A percentile compares a stretch with the other conserved stretches of the same genome.
phyloP scores from a whole-genome alignment of 2,329 filamentous ascomycete genomes.

The Pleomassaria siparia region DNA sequence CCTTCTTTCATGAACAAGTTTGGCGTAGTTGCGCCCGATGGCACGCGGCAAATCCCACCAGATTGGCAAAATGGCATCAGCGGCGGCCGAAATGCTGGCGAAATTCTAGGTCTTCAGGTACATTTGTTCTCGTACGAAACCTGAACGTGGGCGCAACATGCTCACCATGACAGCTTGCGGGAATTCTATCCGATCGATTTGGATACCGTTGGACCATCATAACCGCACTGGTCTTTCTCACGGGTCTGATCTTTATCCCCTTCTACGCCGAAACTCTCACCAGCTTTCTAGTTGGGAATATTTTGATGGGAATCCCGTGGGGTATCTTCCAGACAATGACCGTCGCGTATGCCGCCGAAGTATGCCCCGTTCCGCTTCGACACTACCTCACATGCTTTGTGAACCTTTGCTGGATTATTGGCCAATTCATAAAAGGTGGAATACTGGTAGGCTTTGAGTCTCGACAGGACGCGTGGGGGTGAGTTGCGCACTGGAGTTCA shows the following conservation, averaged over 20 bases:
- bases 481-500: too few relatives aligned
- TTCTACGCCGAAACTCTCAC: slow-evolving; percentile 45
- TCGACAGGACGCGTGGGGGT: slow-evolving; percentile 64
- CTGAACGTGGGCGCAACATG: too few relatives aligned
- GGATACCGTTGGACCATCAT: slow-evolving; percentile 31
- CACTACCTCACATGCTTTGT: slow-evolving; percentile 58
- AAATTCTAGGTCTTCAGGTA: slow-evolving; percentile 46
- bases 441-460: slow-evolving; percentile 66
- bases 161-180: slow-evolving; percentile 44
- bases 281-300: slow-evolving; percentile 52
- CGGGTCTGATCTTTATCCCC: slow-evolving; percentile 41
- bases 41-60: slow-evolving; percentile 41
- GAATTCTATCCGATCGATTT: slow-evolving; percentile 37
- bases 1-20: slow-evolving; percentile 44
- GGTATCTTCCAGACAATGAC: slow-evolving; percentile 51
- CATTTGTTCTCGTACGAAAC: too few relatives aligned
- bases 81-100: slow-evolving; percentile 40
- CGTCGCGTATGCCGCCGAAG: slow-evolving; percentile 67
- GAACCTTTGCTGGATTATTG: slow-evolving; percentile 72
- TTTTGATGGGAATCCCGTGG: slow-evolving; percentile 56
- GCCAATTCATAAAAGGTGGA: slow-evolving; percentile 68
- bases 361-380: slow-evolving; percentile 35
- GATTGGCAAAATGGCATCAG: slow-evolving; percentile 46
- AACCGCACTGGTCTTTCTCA: slow-evolving; percentile 13
- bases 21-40: slow-evolving; percentile 33